These are phyloP conservation scores for Drechslera avenae DNA, from an alignment of 2,329 filamentous ascomycete genomes.

Conservation along the genomic window DNA sequence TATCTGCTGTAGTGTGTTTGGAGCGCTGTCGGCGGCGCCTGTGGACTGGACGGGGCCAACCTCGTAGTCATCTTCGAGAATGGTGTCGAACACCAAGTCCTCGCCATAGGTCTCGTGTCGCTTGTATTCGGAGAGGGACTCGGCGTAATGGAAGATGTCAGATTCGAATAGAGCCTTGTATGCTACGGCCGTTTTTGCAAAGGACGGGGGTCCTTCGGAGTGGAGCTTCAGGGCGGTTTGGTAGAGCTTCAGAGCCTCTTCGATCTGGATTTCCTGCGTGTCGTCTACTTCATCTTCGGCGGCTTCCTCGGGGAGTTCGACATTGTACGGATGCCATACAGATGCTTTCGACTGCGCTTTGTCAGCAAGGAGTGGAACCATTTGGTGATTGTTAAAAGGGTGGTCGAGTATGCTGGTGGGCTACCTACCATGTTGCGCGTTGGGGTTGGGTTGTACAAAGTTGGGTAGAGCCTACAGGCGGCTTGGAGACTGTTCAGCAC, in stretches of 20 bases:
- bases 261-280: conserved; percentile 94
- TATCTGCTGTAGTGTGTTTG: conserved; percentile 83
- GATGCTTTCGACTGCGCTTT: conserved; percentile 37
- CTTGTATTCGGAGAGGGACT: conserved; percentile 83
- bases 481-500: conserved; percentile 8
- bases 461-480: conserved; percentile 8
- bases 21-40: conserved; percentile 72
- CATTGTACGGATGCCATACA: conserved; percentile 84
- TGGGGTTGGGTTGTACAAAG: conserved; percentile 5
- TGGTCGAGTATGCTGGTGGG: background rate
- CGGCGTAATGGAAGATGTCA: conserved; percentile 91
- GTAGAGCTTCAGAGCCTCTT: conserved; percentile 94
- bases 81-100: conserved; percentile 49
- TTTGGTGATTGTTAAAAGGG: background rate
- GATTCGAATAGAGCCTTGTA: conserved; percentile 87
- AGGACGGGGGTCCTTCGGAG: conserved; percentile 79
- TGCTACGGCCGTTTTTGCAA: conserved; percentile 75
- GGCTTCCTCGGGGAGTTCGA: conserved; percentile 87
- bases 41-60: conserved; percentile 53
- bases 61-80: conserved; percentile 48
- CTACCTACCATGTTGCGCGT: conserved; percentile 30
- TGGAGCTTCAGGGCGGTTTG: conserved; percentile 90
- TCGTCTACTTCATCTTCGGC: conserved; percentile 93
- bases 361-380: conserved; percentile 8
- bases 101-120: conserved; percentile 64